Evolutionary conservation across 441 rosid species (phyloP), one percentile per base, ranked within the genome.

Genomic region (Flueggea neowawraea): DNA sequence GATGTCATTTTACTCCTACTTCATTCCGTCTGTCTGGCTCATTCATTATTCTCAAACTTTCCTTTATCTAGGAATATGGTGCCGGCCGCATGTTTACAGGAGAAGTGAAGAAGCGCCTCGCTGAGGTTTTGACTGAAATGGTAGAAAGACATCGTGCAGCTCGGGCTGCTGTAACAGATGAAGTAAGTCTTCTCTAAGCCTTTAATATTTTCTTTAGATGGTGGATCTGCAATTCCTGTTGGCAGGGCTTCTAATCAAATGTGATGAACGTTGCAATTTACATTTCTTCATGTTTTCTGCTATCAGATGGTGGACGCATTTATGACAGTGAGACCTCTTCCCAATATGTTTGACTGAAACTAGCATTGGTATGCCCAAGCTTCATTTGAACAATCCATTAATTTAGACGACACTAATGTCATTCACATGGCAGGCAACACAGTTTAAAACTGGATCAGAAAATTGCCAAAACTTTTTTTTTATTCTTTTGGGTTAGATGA

Each of bases 311-410:
- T 94, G 65, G 89, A 87, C 68, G 91, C 91, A 33, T 87, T 91
- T 68, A 89, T 94, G 96, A 84, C 89, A 0, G 93, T 75, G 65
- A 80, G 96, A 77, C 94, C 96, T 22, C 97, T 91, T 58, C 98
- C 97, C 62, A 78, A 62, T 62, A 87, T 89, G 97, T 90, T 94
- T 43, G 66, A 78, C 60, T 94, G 28, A 22, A 22, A 22, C 28
- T 22, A 22, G 28, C 1, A 22, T 22, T 22, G 1, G 28, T 22
- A 22, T 22, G 28, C 28, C 28, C 28, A 22, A n/a, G n/a, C 28
- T 22, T 22, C 28, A 22, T 22, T 22, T 22, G 28, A 22, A 22
- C 28, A 22, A 22, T 22, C 28, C 28, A 22, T 22, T 22, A 22
- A 22, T 22, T 22, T 22, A 0, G 28, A 22, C 1, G 28, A 22